Base-by-base conservation (phyloP, 1,284 basidiomycete genomes). In the Trametes pubescens region DNA sequence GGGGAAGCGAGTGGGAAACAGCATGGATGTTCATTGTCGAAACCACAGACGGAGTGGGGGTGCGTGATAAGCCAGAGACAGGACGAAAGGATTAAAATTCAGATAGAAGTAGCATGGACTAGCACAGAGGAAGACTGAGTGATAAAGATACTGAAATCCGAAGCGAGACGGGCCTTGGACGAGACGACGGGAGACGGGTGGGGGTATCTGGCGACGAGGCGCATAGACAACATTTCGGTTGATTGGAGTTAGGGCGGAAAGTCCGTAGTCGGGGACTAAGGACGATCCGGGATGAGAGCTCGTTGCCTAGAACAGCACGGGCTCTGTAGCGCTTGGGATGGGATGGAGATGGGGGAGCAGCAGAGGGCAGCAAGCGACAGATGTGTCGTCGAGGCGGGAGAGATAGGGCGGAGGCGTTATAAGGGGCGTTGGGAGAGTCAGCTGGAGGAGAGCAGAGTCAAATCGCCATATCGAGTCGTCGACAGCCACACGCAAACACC, bases 1-100 rank as follows among this genome's bases (percentile, higher is more conserved):
- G 88, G 79, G 88, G 82, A 63, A 90, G 77, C 16, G 86, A 81
- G 64, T 91, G 87, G 21, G 83, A 78, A 37, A 86, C 74, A 18
- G 86, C 78, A 79, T 89, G 86, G 84, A 90, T 78, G 60, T 68
- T 66, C 62, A 66, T 68, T 68, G 66, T 69, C 66, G 62, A 48
- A 49, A 56, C 49, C 64, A 64, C 24, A 51, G 65, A 68, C 59
- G 61, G 56, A 75, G 72, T 66, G 63, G 73, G 59, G 73, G 64
- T 66, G 71, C 56, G 61, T 58, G 55, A 57, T 59, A 62, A 47
- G 57, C n/a, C 63, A 66, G 53, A 57, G 62, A 62, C 60, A 55
- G 56, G 57, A 55, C 38, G 58, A 53, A 51, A 4, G 18, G 57
- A 68, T 70, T 67, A 71, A 62, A 64, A 67, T 66, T 73, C 65